A percentile compares a stretch with the other conserved stretches of the same genome.
phyloP scores from a whole-genome alignment of 75 land plant species.

The Ceratopteris richardii region DNA sequence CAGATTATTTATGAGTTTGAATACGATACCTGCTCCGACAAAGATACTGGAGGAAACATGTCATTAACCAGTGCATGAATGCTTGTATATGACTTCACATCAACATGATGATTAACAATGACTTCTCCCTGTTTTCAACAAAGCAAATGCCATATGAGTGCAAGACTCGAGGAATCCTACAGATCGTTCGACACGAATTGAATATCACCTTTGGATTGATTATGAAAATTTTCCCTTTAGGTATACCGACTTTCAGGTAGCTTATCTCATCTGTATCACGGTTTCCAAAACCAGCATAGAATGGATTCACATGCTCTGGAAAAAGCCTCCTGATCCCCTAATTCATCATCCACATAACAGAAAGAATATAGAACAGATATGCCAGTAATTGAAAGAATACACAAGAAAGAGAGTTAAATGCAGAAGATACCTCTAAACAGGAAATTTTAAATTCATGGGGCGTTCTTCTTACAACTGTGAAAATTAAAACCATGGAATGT shows the following conservation, averaged over 20 bases:
- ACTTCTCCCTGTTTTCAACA: slow-evolving; percentile 68
- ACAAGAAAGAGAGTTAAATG: background rate
- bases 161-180: slow-evolving; percentile 1
- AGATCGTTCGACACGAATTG: too few relatives aligned
- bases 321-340: slow-evolving; percentile 82
- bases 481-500: background rate
- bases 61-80: slow-evolving; percentile 89
- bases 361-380: background rate
- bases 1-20: background rate
- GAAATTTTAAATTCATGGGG: slow-evolving; percentile 99
- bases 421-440: slow-evolving; percentile 81
- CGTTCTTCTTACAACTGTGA: slow-evolving; percentile 88
- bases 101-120: slow-evolving; percentile 60
- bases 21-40: slow-evolving; percentile 75
- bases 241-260: slow-evolving; percentile 97
- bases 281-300: slow-evolving; percentile 99
- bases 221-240: slow-evolving; percentile 90
- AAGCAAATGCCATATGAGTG: background rate
- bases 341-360: slow-evolving; percentile 10
- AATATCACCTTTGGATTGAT: slow-evolving; percentile 99
- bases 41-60: slow-evolving; percentile 91
- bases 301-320: slow-evolving; percentile 88
- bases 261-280: slow-evolving; percentile 98
- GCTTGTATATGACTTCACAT: slow-evolving; percentile 86
- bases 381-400: background rate